Conservation (phyloP, 441 rosid species). For the Hypseocharis bilobata region DNA sequence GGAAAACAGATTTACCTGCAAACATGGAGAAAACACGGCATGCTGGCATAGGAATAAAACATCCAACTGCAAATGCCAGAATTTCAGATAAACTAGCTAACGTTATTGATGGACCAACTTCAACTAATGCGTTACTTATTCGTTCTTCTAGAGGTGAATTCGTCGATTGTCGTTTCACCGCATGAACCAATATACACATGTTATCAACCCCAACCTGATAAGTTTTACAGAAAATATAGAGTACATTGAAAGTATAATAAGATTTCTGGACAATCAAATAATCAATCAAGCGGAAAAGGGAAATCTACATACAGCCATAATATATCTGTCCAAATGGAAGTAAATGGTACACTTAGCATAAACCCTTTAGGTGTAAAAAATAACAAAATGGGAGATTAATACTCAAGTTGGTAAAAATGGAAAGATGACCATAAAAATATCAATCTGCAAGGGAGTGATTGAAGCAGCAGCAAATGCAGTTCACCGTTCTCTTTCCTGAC, state of each 20-base stretch:
- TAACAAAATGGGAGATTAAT: too few relatives aligned
- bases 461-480: neutral
- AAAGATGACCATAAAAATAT: neutral
- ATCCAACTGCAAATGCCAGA: conserved; percentile 71
- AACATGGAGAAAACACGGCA: conserved; percentile 71
- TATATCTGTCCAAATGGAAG: neutral
- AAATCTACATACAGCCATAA: neutral
- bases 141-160: conserved; percentile 48
- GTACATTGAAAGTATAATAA: neutral
- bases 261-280: neutral
- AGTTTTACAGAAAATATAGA: conserved; percentile 9
- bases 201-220: conserved; percentile 71
- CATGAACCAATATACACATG: conserved; percentile 71
- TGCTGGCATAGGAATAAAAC: conserved; percentile 75
- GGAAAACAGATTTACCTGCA: conserved; percentile 37
- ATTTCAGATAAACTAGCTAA: conserved; percentile 68
- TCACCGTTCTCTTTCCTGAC: neutral
- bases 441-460: neutral
- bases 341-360: neutral
- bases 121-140: conserved; percentile 61
- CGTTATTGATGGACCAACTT: conserved; percentile 73
- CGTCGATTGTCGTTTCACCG: conserved; percentile 55
- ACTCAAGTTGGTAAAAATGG: neutral
- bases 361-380: neutral
- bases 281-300: neutral